A percentile compares a stretch with the other conserved stretches of the same genome.
These are phyloP conservation scores for Schizopora paradoxa DNA, from an alignment of 1,284 basidiomycete species.

Conservation along the genomic window DNA sequence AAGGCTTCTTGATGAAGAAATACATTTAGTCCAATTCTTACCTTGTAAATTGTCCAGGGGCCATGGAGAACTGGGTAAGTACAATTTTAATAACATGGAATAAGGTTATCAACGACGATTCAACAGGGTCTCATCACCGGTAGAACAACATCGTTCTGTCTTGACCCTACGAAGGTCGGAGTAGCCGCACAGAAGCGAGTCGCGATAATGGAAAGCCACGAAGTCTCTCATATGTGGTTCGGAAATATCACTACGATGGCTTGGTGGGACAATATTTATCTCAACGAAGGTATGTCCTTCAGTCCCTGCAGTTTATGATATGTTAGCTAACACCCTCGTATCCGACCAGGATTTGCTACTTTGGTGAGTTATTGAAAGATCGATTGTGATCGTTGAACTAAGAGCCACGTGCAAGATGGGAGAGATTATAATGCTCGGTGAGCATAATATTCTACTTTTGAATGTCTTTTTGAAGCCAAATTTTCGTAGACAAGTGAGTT, in stretches of 20 bases:
- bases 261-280: constrained; percentile 92
- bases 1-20: too few species aligned
- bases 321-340: constrained; percentile 29
- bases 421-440: constrained; percentile 85
- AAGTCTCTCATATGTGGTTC: constrained; percentile 83
- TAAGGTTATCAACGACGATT: constrained; percentile 5
- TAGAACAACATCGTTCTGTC: constrained; percentile 76
- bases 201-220: constrained; percentile 77
- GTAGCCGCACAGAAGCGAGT: constrained; percentile 77
- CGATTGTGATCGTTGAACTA: too few species aligned
- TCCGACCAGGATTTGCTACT: constrained; percentile 78
- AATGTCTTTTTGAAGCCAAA: too few species aligned
- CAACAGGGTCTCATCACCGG: constrained; percentile 85
- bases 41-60: too few species aligned
- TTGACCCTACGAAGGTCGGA: constrained; percentile 77
- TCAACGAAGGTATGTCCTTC: constrained; percentile 73
- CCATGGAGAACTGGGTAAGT: constrained; percentile 89
- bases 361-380: constrained; percentile 42
- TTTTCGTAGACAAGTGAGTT: constrained; percentile 48
- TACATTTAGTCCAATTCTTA: too few species aligned
- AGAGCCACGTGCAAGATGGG: constrained; percentile 55
- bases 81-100: too few species aligned
- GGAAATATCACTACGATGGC: constrained; percentile 80
- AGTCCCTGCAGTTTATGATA: background rate
- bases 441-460: constrained; percentile 22